Evolutionary conservation across 805 yeast genomes (phyloP), one percentile per base, ranked within the genome.

Genomic region (Metschnikowia noctiluminum): DNA sequence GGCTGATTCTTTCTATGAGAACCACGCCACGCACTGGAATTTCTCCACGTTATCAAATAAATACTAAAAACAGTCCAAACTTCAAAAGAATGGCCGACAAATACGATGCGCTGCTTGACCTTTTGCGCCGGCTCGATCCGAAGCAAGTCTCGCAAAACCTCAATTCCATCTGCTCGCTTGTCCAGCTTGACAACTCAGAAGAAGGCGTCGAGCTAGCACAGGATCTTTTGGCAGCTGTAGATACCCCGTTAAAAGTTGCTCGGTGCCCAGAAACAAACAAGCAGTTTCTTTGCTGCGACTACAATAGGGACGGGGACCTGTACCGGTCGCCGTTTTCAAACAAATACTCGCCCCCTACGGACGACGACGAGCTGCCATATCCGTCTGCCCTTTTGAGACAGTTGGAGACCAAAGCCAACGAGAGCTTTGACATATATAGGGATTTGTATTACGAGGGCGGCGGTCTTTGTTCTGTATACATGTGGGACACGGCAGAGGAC

Each of bases 241-340:
- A 92, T 68, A 84, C 85, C 44, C 98, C 98, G 27, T 73, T 92
- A 57, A 68, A 71, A 36, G 70, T 80, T 38, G 61, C 70, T 41
- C 69, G 70, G 35, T 85, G 90, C 62, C 57, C 61, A 9, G 67
- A 69, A 28, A 63, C 80, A 12, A 87, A 87, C 10, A 86, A 86
- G 66, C 79, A 78, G 50, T 92, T 76, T 63, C 76, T 92, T 49
- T 80, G 91, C 45, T 92, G 98, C 69, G 99, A 92, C 65, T 92
- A 92, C 65, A 92, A 92, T 68, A 78, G 99, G 57, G 99, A 92
- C 62, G 91, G 96, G 7, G 98, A 92, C 67, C 84, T 91, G 16
- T 87, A 79, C 68, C 78, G 98, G 58, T 87, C 96, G 0, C 99
- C 98, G 6, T 90, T 92, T 89, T 78, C 89, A 16, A 89, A 89